A percentile compares a stretch with the other conserved stretches of the same genome.
phyloP scores from a whole-genome alignment of 495 filamentous ascomycete species.

The Xylaria cubensis region DNA sequence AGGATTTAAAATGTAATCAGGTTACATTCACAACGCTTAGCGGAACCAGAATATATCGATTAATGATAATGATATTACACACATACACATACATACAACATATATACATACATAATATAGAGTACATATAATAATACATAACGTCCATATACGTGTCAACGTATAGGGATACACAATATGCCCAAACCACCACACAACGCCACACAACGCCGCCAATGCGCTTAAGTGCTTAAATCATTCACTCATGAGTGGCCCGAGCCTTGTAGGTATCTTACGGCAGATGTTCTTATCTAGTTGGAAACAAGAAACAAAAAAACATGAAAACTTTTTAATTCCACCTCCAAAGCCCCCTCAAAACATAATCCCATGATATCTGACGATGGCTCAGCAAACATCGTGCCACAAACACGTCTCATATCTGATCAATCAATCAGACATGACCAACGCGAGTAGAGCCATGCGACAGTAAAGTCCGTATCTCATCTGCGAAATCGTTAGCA shows the following conservation, averaged over 20 bases:
- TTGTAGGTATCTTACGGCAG: slow-evolving; percentile 38
- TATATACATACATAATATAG: slow-evolving; percentile 15
- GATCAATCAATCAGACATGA: slow-evolving; percentile 66
- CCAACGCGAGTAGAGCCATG: slow-evolving; percentile 93
- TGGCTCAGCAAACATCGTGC: not conserved
- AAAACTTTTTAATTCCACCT: slow-evolving; percentile 9
- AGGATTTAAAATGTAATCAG: not conserved
- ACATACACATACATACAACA: slow-evolving; percentile 12
- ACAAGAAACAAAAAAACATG: not conserved
- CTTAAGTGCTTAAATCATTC: slow-evolving; percentile 37
- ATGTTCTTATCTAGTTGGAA: slow-evolving; percentile 37
- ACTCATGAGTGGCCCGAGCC: slow-evolving; percentile 43
- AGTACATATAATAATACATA: slow-evolving; percentile 14
- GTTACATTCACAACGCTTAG: not conserved
- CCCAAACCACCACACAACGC: slow-evolving; percentile 31
- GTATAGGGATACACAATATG: not conserved
- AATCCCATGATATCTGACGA: not conserved
- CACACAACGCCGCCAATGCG: slow-evolving; percentile 32
- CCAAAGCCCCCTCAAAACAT: not conserved
- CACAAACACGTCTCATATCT: slow-evolving; percentile 4
- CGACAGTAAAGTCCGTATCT: slow-evolving; percentile 95
- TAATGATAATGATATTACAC: not conserved
- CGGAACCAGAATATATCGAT: not conserved
- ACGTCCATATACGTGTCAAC: not conserved
- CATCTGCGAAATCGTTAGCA: slow-evolving; percentile 74